Conservation (phyloP, 805 yeast species). For the Lipomyces sp. region DNA sequence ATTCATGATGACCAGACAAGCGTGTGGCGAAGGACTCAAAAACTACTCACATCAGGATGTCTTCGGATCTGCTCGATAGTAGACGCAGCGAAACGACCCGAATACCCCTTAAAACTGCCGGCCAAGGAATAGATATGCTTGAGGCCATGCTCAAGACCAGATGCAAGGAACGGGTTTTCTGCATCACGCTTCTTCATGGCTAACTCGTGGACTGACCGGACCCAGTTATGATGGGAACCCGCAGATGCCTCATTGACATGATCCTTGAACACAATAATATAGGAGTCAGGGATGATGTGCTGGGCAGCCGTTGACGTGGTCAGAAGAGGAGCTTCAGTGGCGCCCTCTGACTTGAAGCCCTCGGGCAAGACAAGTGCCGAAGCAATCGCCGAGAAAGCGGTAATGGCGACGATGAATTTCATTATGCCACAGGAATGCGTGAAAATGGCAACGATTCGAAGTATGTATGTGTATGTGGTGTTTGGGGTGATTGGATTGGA, state of each 20-base stretch:
- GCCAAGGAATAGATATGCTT: slow-evolving; percentile 63
- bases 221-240: slow-evolving; percentile 68
- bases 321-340: slow-evolving; percentile 51
- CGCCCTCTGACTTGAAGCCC: slow-evolving; percentile 17
- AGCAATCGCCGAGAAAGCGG: slow-evolving; percentile 32
- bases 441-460: neutral
- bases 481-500: neutral
- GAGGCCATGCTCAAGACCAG: slow-evolving; percentile 56
- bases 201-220: slow-evolving; percentile 41
- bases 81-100: slow-evolving; percentile 79
- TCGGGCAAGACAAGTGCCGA: slow-evolving; percentile 36
- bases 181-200: slow-evolving; percentile 49
- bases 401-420: slow-evolving; percentile 34
- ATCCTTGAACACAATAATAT: slow-evolving; percentile 83
- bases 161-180: slow-evolving; percentile 42
- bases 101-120: slow-evolving; percentile 70
- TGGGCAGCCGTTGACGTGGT: slow-evolving; percentile 49
- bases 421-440: slow-evolving; percentile 6
- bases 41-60: slow-evolving; percentile 46
- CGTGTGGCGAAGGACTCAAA: neutral
- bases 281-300: slow-evolving; percentile 60
- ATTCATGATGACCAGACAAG: slow-evolving; percentile 29
- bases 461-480: too few species aligned
- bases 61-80: slow-evolving; percentile 74
- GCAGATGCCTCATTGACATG: slow-evolving; percentile 58